Base-by-base conservation (phyloP, 2,329 filamentous ascomycete genomes). In the Penicillium sp. region DNA sequence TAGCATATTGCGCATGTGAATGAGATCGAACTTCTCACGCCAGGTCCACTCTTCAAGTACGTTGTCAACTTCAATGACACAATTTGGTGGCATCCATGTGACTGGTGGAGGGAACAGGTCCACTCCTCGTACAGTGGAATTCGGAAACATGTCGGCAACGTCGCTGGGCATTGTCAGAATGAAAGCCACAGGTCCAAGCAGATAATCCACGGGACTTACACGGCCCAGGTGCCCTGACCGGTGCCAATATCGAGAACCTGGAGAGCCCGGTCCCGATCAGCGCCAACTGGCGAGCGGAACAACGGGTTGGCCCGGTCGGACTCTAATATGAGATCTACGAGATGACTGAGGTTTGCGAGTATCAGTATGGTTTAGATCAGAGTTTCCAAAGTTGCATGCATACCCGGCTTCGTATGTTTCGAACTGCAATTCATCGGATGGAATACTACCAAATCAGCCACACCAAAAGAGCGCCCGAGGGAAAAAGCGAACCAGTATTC, bases 41-140 rank as follows among this genome's bases (percentile, higher is more conserved):
- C 58, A 65, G 11, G 59, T 66, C 66, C 66, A 68, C 10, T 54
- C 50, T 43, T 60, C 53, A 8, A 65, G 57, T 10, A 57, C 49
- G 56, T 69, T 62, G 24, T 67, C 61, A 21, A 69, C 62, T 36
- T 67, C 66, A 16, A 69, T 59, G n/a, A 61, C 48, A 34, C 61
- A 67, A 49, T 69, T 69, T 6, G 67, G 65, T 16, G 66, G 63
- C 44, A 61, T 53, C 63, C 61, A 69, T 5, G 54, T 54, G 9
- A 58, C 56, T 0, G 58, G 61, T 2, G 61, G 60, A 6, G 61
- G 61, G 36, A 62, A 68, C 13, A 69, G 58, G 36, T 69, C 67
- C 16, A 69, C 62, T 1, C 61, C 61, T 5, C 61, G 54, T 32
- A 63, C 57, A 13, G 54, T 58, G 2, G 59, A 55, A 36, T 61